Percentiles rank a stretch among this genome's conserved stretches.
Evolutionary conservation across 2,329 filamentous ascomycete species (phyloP).

Genomic region (Neospermospora avenae): DNA sequence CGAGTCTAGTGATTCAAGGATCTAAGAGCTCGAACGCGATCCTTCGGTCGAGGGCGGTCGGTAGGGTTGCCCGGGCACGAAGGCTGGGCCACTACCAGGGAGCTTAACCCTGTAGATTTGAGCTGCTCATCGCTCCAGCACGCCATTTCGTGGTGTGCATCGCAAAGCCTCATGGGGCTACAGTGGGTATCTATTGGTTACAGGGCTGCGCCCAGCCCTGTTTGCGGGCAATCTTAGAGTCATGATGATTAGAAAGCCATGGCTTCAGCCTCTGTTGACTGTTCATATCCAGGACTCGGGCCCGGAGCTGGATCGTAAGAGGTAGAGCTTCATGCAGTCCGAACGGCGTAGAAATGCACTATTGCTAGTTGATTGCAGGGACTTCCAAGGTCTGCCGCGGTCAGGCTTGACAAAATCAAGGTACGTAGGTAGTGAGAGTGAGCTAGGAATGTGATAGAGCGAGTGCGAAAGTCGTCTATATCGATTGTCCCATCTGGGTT

Average conservation of each 20-base stretch:
- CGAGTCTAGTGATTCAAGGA: background rate
- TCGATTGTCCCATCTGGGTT: too few relatives aligned
- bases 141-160: slow-evolving; percentile 7
- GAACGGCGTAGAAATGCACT: background rate
- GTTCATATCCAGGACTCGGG: background rate
- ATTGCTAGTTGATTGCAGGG: background rate
- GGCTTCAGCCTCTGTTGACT: background rate
- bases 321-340: slow-evolving; percentile 4
- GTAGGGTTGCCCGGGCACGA: background rate
- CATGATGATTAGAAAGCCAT: slow-evolving; percentile 14
- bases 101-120: slow-evolving; percentile 14
- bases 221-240: slow-evolving; percentile 12
- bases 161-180: slow-evolving; percentile 2
- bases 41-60: slow-evolving; percentile 3
- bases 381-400: background rate
- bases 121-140: slow-evolving; percentile 6
- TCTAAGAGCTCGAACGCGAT: background rate
- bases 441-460: background rate
- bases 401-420: background rate
- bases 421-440: background rate
- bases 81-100: background rate
- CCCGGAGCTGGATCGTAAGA: background rate
- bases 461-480: background rate
- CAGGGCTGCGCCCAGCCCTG: background rate
- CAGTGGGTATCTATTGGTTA: slow-evolving; percentile 1